Evolutionary conservation across 164 flowering plant genomes (phyloP), one percentile per base, ranked within the genome.

Genomic region (Magnolia sinica): DNA sequence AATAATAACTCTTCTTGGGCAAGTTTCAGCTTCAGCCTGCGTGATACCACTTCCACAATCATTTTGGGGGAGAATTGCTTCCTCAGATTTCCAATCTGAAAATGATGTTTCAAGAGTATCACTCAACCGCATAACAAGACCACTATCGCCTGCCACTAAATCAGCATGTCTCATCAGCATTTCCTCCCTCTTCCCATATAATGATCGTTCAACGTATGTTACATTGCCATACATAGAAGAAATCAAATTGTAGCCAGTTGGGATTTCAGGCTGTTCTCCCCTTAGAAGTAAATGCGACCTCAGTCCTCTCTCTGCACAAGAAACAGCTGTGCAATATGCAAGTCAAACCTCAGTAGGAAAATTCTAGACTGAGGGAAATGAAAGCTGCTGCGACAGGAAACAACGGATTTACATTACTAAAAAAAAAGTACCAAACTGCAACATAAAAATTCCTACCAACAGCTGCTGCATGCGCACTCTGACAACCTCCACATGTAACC

Each of bases 401-500:
- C 74, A 74, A 68, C 13, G 8, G 58, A 50, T 68, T n/a, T 68
- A 37, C 51, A 3, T 18, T n/a, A 73, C 45, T 65, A 18, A 78
- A 27, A 22, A 22, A 76, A 73, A 68, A 70, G n/a, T 55, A 51
- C 55, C 9, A 51, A 23, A 37, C 9, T 24, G 7, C 49, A 29
- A 13, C 68, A 63, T 16, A 27, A 68, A 71, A 68, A 67, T 66
- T 79, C 93, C 76, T 88, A 96, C 99, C 98, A 80, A 93, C 89
- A 78, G 98, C 97, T 73, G 98, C 93, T 73, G 98, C 82, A 81
- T 96, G 97, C 61, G 99, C 99, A 91, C 99, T 96, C 89, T 96
- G 99, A 86, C 95, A 92, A 69, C 98, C 99, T 83, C 99, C 99
- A 83, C 99, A 94, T 52, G 98, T 91, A 74, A 96, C 99, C 98